Evolutionary conservation across 2,329 filamentous ascomycete species (phyloP).

Genomic region (Diaporthe caulivora): DNA sequence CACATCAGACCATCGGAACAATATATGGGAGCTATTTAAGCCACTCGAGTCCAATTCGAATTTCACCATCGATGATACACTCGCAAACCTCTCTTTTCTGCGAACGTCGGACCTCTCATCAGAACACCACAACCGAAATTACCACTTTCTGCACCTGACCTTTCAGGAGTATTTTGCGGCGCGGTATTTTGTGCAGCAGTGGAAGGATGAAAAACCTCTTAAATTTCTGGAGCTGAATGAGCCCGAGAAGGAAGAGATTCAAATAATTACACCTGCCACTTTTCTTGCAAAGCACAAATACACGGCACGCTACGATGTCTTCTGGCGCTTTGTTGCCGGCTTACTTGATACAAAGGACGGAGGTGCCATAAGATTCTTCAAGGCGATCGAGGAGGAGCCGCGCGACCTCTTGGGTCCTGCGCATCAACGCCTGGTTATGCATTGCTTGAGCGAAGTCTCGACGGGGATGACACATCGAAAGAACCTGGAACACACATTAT

Average conservation of each 20-base stretch:
- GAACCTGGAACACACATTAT: neutral
- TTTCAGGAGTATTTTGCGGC: neutral
- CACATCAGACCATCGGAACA: neutral
- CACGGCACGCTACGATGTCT: neutral
- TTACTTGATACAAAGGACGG: neutral
- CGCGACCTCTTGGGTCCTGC: neutral
- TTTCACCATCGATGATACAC: neutral
- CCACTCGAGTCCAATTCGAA: neutral
- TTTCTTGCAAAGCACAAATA: neutral
- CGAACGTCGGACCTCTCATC: neutral
- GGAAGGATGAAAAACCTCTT: neutral
- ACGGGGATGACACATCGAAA: neutral
- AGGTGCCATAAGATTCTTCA: neutral
- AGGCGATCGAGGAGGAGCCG: neutral
- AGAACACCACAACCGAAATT: neutral
- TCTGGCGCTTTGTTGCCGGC: neutral
- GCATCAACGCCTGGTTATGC: neutral
- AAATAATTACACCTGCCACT: too few species aligned
- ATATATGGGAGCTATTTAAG: neutral
- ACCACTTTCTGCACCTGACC: neutral
- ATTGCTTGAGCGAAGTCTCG: neutral
- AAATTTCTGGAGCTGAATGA: neutral
- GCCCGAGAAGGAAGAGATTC: neutral
- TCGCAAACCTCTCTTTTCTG: neutral
- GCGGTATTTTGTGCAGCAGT: neutral